Base-by-base conservation (phyloP, 805 yeast genomes). In the Komagataella phaffii region DNA sequence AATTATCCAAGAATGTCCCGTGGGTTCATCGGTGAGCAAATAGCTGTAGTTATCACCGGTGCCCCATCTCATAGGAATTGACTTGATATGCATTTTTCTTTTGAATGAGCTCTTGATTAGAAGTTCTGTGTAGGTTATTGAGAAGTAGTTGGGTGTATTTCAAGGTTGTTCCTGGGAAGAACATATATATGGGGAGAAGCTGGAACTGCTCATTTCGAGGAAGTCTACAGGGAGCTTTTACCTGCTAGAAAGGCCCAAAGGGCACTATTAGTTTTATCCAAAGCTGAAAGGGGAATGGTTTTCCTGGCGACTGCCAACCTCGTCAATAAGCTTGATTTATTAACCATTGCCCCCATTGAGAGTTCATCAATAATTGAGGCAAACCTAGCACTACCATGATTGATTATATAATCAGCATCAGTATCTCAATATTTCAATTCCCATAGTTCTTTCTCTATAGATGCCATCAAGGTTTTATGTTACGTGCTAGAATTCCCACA, bases 11-110 rank as follows among this genome's bases (percentile, higher is more conserved):
- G 96, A 79, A 53, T 80, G 74, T 49, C 70, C 75, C 6, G 88
- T 74, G 17, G 72, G 70, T 21, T 77, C 78, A 66, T 90, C 96
- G 17, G 79, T 74, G 36, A 93, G 63, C 7, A 90, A 64, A 64
- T 93, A 93, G 58, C 90, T 76, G 68, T 90, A 93, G 70, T 93
- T 93, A 62, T 91, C 93, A 51, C 97, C 96, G 23, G 80, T 64
- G 51, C 91, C 88, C 97, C 98, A 91, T 66, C 96, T 79, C 96
- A 90, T 90, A 51, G 91, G 90, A 58, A 93, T 79, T 30, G 84
- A 68, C 58, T 79, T 75, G 53, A 93, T 76, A 58, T 87, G 93
- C 99, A 93, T 93, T 48, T 66, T 76, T 59, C 87, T 30, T 1
- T 30, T n/a, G 14, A 10, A 4, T 30, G 40, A 30, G 40, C n/a